These are phyloP conservation scores for Botrytis hyacinthi DNA, from an alignment of 2,329 filamentous ascomycete species.

Conservation along the genomic window DNA sequence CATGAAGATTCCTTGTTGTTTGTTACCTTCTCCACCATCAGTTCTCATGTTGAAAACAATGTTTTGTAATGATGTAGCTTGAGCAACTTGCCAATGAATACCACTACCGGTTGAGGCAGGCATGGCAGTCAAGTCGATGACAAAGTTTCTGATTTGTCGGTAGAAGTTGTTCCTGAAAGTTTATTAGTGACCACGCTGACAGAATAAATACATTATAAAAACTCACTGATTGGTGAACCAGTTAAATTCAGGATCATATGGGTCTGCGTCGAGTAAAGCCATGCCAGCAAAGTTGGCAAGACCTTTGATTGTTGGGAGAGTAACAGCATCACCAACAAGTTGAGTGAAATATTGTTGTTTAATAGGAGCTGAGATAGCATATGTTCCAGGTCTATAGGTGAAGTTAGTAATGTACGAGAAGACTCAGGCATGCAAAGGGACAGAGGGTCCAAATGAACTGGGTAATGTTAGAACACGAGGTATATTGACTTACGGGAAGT, in stretches of 20 bases:
- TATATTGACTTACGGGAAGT: constrained; percentile 54
- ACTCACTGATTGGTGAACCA: constrained; percentile 70
- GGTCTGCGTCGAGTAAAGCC: constrained; percentile 84
- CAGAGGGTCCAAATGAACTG: neutral
- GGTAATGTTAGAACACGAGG: neutral
- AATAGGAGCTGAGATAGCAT: constrained; percentile 75
- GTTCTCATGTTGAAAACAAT: constrained; percentile 76
- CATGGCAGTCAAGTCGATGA: constrained; percentile 71
- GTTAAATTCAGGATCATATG: constrained; percentile 71
- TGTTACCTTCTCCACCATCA: constrained; percentile 61
- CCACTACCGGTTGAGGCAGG: constrained; percentile 61
- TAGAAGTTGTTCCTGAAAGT: constrained; percentile 65
- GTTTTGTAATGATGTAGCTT: constrained; percentile 77
- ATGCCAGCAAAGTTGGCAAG: constrained; percentile 73
- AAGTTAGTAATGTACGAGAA: constrained; percentile 2
- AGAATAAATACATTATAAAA: neutral
- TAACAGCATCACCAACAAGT: constrained; percentile 75
- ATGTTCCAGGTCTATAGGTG: constrained; percentile 66
- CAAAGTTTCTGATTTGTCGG: constrained; percentile 77
- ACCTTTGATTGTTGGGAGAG: constrained; percentile 73
- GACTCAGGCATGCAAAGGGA: neutral
- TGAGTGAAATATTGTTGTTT: constrained; percentile 92
- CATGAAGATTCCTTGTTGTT: constrained; percentile 77
- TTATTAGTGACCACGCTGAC: neutral
- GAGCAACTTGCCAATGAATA: constrained; percentile 85